Conservation (phyloP, 2,329 filamentous ascomycete species). For the Penicillium sp. region DNA sequence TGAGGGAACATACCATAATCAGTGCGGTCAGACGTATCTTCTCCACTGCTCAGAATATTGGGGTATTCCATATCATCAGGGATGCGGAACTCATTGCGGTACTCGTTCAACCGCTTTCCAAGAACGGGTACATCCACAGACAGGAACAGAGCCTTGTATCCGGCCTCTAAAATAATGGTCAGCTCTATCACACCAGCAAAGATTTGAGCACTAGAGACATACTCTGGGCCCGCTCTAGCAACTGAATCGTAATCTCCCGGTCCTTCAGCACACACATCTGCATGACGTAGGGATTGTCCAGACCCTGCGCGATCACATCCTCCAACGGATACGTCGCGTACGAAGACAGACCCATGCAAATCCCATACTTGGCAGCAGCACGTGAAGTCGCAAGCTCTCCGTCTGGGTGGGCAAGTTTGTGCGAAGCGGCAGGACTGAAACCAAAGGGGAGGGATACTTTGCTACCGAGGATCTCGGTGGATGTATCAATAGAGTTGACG, state of each 20-base stretch:
- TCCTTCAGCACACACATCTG: conserved; percentile 59
- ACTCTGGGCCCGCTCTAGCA: conserved; percentile 50
- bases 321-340: conserved; percentile 51
- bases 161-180: conserved; percentile 36
- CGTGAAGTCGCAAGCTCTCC: conserved; percentile 55
- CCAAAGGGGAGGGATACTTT: conserved; percentile 54
- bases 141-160: conserved; percentile 58
- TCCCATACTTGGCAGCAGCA: conserved; percentile 47
- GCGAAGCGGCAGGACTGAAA: conserved; percentile 57
- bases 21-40: conserved; percentile 27
- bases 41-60: conserved; percentile 42
- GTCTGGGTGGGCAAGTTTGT: conserved; percentile 55
- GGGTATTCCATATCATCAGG: conserved; percentile 49
- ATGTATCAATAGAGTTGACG: conserved; percentile 48
- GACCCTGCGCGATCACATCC: conserved; percentile 47
- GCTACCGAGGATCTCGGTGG: conserved; percentile 44
- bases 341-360: conserved; percentile 53
- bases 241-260: conserved; percentile 43
- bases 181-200: background rate
- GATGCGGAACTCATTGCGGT: conserved; percentile 54
- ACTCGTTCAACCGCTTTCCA: conserved; percentile 57
- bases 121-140: conserved; percentile 59
- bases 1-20: conserved; percentile 29
- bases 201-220: background rate
- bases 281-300: conserved; percentile 54